Evolutionary conservation across 352 stramenopile species (phyloP), one percentile per base, ranked within the genome.

Genomic region (Pythium coloratum): DNA sequence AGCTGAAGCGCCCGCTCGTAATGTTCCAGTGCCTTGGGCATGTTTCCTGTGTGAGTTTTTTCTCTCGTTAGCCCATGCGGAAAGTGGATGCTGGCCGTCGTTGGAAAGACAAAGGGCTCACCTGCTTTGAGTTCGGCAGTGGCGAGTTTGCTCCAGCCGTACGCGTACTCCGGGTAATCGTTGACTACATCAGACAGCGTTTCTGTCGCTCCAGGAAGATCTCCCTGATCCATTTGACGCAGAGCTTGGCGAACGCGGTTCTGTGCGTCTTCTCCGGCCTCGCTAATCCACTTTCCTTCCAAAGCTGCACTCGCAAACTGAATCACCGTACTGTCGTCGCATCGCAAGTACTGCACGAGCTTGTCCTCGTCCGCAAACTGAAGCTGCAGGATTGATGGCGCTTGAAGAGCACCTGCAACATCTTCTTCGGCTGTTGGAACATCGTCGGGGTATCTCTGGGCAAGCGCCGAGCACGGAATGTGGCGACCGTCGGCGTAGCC

Each of bases 111-210:
- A 30, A 46, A 24, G 44, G 13, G 77, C 68, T 26, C 13, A 91
- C 83, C 80, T 38, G 73, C 72, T 36, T 81, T 78, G 30, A 92
- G 83, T 62, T 89, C 75, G 1, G 84, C 74, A 51, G 78, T 81
- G 26, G 74, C 88, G n/a, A 94, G 77, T 54, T 94, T 95, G 61
- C 77, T 83, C 82, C 85, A 90, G 0, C 78, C 88, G 64, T 88
- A 91, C 10, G 82, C 85, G 38, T 84, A 95, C 16, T 77, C 56
- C 0, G 84, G 76, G 40, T 79, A 81, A 1, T 76, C 67, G 3
- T 79, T 63, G 3, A 92, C 76, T 0, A 94, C 62, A 26, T 76
- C 53, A 3, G 81, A 26, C 26, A 95, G 66, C 44, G 81, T 69
- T 24, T 82, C 64, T 3, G 82, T 80, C 14, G 82, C 83, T 53